A percentile compares a stretch with the other conserved stretches of the same genome.
These are phyloP conservation scores for Fraxinus excelsior DNA, from an alignment of 257 asterid genomes.

Conservation along the genomic window DNA sequence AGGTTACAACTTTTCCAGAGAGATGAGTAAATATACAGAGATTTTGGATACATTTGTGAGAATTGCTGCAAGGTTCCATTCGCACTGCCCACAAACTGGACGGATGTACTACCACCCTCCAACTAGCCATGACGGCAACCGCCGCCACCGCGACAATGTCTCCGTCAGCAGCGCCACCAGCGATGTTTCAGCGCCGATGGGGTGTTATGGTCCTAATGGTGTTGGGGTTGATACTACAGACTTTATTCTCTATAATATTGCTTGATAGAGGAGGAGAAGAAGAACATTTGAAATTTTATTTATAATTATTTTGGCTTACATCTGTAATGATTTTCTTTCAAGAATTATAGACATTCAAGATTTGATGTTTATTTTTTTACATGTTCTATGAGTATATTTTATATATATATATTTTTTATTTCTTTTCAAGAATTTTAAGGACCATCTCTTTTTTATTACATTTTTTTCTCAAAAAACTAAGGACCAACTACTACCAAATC, in stretches of 20 bases:
- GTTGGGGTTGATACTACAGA: neutral
- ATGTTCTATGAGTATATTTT: no score
- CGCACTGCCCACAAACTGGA: constrained; percentile 50
- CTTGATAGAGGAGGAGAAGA: neutral
- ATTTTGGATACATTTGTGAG: constrained; percentile 40
- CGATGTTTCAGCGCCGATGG: constrained; percentile 17
- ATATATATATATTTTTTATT: no score
- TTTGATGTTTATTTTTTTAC: no score
- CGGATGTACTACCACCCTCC: constrained; percentile 53
- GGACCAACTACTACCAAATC: no score
- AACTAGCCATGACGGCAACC: constrained; percentile 14
- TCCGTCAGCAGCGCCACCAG: neutral
- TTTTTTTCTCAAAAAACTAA: no score
- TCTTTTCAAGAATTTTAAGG: no score
- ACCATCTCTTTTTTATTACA: no score
- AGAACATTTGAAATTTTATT: neutral
- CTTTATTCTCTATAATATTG: neutral
- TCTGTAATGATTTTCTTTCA: neutral
- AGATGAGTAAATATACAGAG: constrained; percentile 40
- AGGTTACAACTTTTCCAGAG: neutral
- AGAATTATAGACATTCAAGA: no score
- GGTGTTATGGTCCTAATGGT: constrained; percentile 14
- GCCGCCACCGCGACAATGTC: constrained; percentile 5
- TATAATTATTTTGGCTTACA: neutral
- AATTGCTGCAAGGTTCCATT: constrained; percentile 45